A percentile compares a stretch with the other conserved stretches of the same genome.
phyloP scores from a whole-genome alignment of 495 filamentous ascomycete genomes.

The Penicillium arizonense region DNA sequence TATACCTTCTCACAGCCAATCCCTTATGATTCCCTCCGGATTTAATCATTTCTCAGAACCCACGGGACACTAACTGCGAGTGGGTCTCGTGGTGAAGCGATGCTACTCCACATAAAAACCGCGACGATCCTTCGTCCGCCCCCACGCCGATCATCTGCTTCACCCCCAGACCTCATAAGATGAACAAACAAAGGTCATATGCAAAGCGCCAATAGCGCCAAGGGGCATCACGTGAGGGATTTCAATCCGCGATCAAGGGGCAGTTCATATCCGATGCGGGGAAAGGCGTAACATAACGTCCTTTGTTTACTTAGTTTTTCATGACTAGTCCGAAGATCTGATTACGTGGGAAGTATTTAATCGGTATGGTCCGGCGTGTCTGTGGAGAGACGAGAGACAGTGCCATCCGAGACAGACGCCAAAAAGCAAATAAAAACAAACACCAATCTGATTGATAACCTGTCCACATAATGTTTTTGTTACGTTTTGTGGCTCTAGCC shows the following conservation, averaged over 20 bases:
- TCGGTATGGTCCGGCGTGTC: not conserved
- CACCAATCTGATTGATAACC: too few species aligned
- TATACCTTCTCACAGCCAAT: not conserved
- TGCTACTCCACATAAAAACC: not conserved
- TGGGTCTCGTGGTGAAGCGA: not conserved
- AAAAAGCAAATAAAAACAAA: too few species aligned
- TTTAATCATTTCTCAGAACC: not conserved
- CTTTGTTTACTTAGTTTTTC: not conserved
- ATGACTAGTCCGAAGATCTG: not conserved
- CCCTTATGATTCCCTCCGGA: not conserved
- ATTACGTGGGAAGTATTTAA: not conserved
- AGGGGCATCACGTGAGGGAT: not conserved
- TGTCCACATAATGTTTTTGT: not conserved
- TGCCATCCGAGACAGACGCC: not conserved
- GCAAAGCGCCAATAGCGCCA: not conserved
- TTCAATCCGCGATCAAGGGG: not conserved
- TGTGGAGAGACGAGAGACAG: not conserved
- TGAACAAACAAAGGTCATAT: not conserved
- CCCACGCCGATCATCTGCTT: not conserved
- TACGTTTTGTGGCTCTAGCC: slow-evolving; percentile 5
- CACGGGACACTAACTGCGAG: not conserved
- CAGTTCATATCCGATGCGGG: not conserved
- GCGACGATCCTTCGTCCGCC: not conserved
- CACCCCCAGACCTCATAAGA: not conserved
- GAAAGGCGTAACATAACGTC: not conserved